Evolutionary conservation across 75 land plant species (phyloP).

Genomic region (Pinus tabuliformis): DNA sequence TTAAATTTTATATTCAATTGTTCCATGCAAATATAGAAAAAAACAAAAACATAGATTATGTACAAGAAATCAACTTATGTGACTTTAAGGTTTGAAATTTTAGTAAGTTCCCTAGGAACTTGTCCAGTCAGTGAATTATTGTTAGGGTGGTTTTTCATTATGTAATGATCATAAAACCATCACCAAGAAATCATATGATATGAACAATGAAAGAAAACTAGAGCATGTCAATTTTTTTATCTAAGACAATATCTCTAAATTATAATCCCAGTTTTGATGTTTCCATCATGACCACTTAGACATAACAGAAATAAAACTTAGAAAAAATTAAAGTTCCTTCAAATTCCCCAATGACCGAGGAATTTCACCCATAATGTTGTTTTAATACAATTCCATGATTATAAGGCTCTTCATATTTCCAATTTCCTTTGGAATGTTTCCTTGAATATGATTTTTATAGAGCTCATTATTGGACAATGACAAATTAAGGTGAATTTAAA

Average conservation of each 20-base stretch:
- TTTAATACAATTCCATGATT: constrained; percentile 91
- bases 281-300: background rate
- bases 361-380: constrained; percentile 81
- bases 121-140: constrained; percentile 30
- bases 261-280: background rate
- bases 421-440: constrained; percentile 78
- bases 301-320: constrained; percentile 42
- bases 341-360: constrained; percentile 79
- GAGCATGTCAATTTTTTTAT: background rate
- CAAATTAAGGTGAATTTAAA: background rate
- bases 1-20: too few relatives aligned
- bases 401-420: constrained; percentile 89
- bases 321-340: constrained; percentile 82
- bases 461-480: constrained; percentile 64
- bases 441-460: constrained; percentile 88
- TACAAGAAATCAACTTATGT: too few relatives aligned
- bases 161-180: background rate
- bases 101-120: too few relatives aligned
- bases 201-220: background rate
- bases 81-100: too few relatives aligned
- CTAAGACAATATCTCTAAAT: background rate
- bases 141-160: constrained; percentile 63
- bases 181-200: background rate
- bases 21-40: too few relatives aligned
- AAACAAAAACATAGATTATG: too few relatives aligned